phyloP scores from a whole-genome alignment of 1,139 yeast genomes.

The Suhomyces bribrorum region DNA sequence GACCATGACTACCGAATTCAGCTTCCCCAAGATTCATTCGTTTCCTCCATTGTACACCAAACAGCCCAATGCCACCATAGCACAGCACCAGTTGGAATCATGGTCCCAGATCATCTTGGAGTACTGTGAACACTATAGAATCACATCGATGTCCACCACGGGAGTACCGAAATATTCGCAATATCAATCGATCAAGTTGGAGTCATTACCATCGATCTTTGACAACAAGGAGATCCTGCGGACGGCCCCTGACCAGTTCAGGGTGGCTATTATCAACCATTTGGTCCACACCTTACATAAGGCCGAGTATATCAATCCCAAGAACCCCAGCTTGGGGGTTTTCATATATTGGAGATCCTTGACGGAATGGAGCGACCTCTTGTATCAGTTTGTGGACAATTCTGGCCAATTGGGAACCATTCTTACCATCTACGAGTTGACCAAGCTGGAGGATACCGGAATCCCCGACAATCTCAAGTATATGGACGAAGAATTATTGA shows the following conservation, averaged over 20 bases:
- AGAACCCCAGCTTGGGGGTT: conserved; percentile 46
- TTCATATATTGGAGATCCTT: conserved; percentile 70
- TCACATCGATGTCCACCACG: conserved; percentile 39
- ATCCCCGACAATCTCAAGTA: conserved; percentile 58
- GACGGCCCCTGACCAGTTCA: conserved; percentile 54
- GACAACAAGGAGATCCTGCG: conserved; percentile 53
- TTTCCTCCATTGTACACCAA: conserved; percentile 92
- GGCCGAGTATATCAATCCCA: conserved; percentile 54
- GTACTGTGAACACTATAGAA: conserved; percentile 58
- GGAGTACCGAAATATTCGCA: conserved; percentile 34
- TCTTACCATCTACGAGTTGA: conserved; percentile 78
- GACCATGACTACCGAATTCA: conserved; percentile 21
- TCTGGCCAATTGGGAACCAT: conserved; percentile 81
- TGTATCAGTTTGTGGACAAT: conserved; percentile 51
- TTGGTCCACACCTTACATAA: conserved; percentile 54
- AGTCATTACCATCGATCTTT: conserved; percentile 41
- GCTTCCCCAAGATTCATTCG: conserved; percentile 72
- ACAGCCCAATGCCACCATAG: conserved; percentile 81
- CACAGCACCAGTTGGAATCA: conserved; percentile 66
- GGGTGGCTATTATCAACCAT: conserved; percentile 54
- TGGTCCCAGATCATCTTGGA: conserved; percentile 47
- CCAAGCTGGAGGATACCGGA: conserved; percentile 63
- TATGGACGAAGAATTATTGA: conserved; percentile 60
- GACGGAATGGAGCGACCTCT: conserved; percentile 73
- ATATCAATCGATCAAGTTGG: conserved; percentile 21